Evolutionary conservation across 1,284 basidiomycete genomes (phyloP).

Genomic region (Cutaneotrichosporon sp.): DNA sequence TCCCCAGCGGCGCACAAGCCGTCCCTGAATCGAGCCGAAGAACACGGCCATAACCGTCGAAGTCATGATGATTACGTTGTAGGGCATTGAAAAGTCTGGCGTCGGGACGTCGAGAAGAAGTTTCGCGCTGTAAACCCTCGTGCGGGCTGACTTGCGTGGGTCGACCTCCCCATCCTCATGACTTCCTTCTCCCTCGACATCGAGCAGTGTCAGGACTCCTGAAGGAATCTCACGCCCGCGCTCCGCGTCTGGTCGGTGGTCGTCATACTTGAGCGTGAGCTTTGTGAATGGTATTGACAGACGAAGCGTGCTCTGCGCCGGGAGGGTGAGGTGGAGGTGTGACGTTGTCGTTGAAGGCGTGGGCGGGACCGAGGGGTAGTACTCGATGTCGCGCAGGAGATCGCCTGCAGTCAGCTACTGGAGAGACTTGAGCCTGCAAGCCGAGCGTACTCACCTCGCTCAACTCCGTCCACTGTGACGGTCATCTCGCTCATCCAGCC

Average conservation of each 20-base stretch:
- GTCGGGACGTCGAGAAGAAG: conserved; percentile 86
- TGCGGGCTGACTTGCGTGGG: conserved; percentile 24
- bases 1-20: conserved; percentile 72
- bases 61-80: conserved; percentile 96
- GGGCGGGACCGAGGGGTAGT: conserved; percentile 64
- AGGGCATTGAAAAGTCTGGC: conserved; percentile 98
- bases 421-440: background rate
- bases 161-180: background rate
- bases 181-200: conserved; percentile 24
- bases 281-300: conserved; percentile 74
- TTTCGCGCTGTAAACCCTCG: conserved; percentile 68
- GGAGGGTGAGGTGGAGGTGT: conserved; percentile 65
- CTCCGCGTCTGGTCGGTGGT: conserved; percentile 93
- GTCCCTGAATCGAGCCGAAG: conserved; percentile 87
- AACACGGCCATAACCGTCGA: conserved; percentile 86
- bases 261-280: conserved; percentile 84
- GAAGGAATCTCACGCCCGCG: conserved; percentile 88
- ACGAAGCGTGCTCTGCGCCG: conserved; percentile 60
- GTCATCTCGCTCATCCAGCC: conserved; percentile 79
- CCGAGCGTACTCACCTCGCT: conserved; percentile 8
- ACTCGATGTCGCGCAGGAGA: conserved; percentile 59
- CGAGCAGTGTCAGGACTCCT: conserved; percentile 57
- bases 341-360: conserved; percentile 64
- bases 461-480: conserved; percentile 43
- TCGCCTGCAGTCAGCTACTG: conserved; percentile 50